Conservation (phyloP, 139 green algal genomes). For the Edaphochlamys debaryana region DNA sequence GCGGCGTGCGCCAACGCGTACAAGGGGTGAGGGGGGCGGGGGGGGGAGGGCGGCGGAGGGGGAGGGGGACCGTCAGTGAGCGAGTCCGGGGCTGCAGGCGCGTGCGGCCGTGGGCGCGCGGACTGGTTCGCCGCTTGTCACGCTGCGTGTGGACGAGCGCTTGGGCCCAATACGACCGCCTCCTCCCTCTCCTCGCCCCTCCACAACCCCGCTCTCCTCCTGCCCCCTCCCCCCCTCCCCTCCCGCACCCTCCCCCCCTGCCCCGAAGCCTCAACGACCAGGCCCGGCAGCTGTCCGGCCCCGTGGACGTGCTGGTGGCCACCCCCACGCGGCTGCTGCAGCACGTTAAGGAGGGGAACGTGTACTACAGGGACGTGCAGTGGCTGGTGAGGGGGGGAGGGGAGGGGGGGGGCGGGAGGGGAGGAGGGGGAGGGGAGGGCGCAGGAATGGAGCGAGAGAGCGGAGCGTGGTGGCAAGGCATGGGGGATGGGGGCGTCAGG, state of each 20-base stretch:
- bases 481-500: no score
- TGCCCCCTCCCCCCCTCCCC: not conserved
- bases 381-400: constrained; percentile 30
- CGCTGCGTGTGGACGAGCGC: no score
- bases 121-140: no score
- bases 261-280: constrained; percentile 61
- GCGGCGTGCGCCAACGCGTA: constrained; percentile 46
- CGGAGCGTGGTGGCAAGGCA: no score
- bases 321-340: constrained; percentile 89
- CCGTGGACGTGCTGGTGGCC: constrained; percentile 90
- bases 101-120: no score
- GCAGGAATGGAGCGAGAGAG: no score
- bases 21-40: not conserved
- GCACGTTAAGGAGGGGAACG: constrained; percentile 79
- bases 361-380: constrained; percentile 87
- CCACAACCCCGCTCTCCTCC: no score
- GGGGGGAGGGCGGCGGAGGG: not conserved
- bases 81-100: no score
- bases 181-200: not conserved
- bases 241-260: not conserved
- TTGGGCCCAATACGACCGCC: no score
- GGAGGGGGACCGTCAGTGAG: not conserved
- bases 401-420: not conserved
- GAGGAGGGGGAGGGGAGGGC: not conserved
- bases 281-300: constrained; percentile 60